Evolutionary conservation across 192 early-diverging fungal genomes (phyloP), one percentile per base, ranked within the genome.

Genomic region (Coemansia sp.): DNA sequence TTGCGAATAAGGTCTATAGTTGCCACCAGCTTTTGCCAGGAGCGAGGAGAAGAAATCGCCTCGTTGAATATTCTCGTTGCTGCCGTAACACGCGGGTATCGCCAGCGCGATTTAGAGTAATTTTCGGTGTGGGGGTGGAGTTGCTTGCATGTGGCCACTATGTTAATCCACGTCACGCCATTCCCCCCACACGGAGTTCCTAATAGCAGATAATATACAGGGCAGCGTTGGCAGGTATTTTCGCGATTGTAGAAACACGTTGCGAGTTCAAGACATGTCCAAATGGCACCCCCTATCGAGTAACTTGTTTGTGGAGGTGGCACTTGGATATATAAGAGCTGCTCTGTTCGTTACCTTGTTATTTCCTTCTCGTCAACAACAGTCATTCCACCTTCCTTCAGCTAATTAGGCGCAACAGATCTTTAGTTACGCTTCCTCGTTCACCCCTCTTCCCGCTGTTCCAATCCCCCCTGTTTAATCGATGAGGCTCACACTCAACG

Each of bases 1-100:
- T 59, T 38, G 36, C 9, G 33, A 16, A 73, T 73, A 37, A 63
- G 71, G 31, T 28, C 36, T 2, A 61, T 39, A 20, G 60, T 73
- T 42, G 66, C 64, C 12, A 38, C 56, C 25, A 28, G 43, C 11
- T 55, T 63, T 36, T 28, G 35, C 37, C 55, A 55, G 7, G 35
- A n/a, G 42, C 65, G 62, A 26, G 56, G 64, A 23, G 64, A 70
- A 28, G 72, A 79, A 20, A 74, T 79, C 42, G 72, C 72, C 6
- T 68, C 77, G 16, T 52, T 74, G 14, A 79, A 79, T 62, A 71
- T 79, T 6, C 53, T 79, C 28, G 74, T 79, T 55, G 62, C 68
- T 1, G 60, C 72, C 0, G 65, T 74, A 16, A 74, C 77, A 31
- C 70, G 72, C 42, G 77, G 77, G 42, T 79, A 79, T 28, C 33